These are phyloP conservation scores for Sapria himalayana DNA, from an alignment of 345 rosid genomes.

Conservation along the genomic window DNA sequence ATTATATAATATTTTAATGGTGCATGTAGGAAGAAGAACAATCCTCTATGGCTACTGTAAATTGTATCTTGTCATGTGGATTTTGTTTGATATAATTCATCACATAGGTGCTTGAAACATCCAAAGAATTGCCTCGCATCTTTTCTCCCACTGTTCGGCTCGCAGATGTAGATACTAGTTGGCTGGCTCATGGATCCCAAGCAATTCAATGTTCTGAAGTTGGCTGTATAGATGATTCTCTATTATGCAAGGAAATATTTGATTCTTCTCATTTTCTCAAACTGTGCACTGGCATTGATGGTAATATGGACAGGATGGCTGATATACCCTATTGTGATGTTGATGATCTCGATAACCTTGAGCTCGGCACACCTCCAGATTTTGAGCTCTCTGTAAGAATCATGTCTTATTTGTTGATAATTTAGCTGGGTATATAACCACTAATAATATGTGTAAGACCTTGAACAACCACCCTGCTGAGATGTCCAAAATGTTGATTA, in stretches of 20 bases:
- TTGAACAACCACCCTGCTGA: too few relatives aligned
- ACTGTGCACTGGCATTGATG: conserved; percentile 6
- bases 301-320: conserved; percentile 6
- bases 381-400: conserved; percentile 35
- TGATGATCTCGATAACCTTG: conserved; percentile 50
- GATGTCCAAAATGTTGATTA: too few relatives aligned
- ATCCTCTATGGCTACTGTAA: too few relatives aligned
- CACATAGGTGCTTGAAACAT: too few relatives aligned
- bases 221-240: conserved; percentile 22
- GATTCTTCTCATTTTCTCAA: conserved; percentile 15
- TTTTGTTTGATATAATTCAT: too few relatives aligned
- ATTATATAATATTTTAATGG: too few relatives aligned
- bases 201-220: conserved; percentile 21
- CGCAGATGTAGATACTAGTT: conserved; percentile 13
- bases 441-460: too few relatives aligned
- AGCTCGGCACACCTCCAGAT: conserved; percentile 61
- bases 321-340: conserved; percentile 16
- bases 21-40: too few relatives aligned
- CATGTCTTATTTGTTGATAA: conserved; percentile 2
- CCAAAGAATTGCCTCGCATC: conserved; percentile 13
- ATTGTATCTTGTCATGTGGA: too few relatives aligned
- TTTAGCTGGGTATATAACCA: too few relatives aligned
- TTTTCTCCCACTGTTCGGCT: conserved; percentile 5
- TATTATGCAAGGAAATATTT: conserved; percentile 29
- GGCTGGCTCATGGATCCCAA: conserved; percentile 61